Evolutionary conservation across 2,329 filamentous ascomycete genomes (phyloP).

Genomic region (Fusarium sambucinum): DNA sequence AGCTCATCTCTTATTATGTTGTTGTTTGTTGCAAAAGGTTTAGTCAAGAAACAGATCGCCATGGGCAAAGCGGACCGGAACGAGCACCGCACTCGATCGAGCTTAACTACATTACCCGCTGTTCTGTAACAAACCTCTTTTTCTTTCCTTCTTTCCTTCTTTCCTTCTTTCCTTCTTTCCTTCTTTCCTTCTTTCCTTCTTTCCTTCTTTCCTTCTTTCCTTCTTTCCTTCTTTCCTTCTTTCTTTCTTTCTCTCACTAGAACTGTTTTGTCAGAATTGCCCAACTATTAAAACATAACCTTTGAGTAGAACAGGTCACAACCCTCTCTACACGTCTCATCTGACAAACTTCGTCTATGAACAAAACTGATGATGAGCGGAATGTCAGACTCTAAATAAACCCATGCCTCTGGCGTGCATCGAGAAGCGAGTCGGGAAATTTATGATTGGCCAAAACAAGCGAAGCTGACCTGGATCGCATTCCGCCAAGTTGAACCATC

Average conservation of each 20-base stretch:
- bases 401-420: constrained; percentile 43
- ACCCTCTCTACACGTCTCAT: background rate
- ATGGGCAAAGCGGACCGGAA: constrained; percentile 26
- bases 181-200: too few species aligned
- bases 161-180: too few species aligned
- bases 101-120: background rate
- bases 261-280: background rate
- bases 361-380: constrained; percentile 13
- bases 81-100: constrained; percentile 1
- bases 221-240: too few species aligned
- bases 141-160: too few species aligned
- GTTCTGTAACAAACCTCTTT: too few species aligned
- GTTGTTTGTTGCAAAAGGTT: background rate
- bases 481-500: constrained; percentile 40
- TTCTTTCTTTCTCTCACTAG: too few species aligned
- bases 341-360: background rate
- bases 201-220: too few species aligned
- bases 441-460: constrained; percentile 49
- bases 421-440: constrained; percentile 49
- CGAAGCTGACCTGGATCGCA: constrained; percentile 44
- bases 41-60: constrained; percentile 19
- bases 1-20: background rate
- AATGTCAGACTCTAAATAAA: constrained; percentile 33
- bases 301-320: background rate
- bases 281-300: background rate